Conservation (phyloP, 495 filamentous ascomycete genomes). For the Aspergillus steynii region DNA sequence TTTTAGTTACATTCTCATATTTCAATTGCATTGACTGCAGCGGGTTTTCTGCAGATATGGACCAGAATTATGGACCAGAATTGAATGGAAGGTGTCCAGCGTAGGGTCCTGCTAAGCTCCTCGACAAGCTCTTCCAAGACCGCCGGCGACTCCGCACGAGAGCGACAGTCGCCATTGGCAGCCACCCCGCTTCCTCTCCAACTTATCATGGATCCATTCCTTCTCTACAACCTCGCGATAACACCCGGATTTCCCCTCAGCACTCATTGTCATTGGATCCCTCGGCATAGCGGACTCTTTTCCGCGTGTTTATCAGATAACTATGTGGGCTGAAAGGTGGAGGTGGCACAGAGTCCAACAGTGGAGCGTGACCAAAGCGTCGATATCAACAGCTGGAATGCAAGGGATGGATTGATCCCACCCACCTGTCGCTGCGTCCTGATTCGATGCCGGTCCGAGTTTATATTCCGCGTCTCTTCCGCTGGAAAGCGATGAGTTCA, state of each 20-base stretch:
- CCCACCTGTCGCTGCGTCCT: not conserved
- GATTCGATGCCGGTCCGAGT: not conserved
- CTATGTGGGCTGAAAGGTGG: not conserved
- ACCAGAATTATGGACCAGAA: not conserved
- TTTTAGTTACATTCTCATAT: not conserved
- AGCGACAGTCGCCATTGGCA: not conserved
- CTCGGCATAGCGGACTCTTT: not conserved
- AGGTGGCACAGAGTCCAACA: not conserved
- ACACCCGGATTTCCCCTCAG: not conserved
- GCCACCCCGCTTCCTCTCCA: not conserved
- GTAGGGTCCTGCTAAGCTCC: not conserved
- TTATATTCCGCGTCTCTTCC: not conserved
- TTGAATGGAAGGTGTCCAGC: not conserved
- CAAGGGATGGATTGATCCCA: not conserved
- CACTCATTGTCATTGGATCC: not conserved
- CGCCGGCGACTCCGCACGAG: not conserved
- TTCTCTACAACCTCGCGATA: not conserved
- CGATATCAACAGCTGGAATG: not conserved
- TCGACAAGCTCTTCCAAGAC: not conserved
- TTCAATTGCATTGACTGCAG: not conserved
- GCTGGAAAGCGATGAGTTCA: not conserved
- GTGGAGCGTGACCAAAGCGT: not conserved
- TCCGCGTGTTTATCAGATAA: not conserved
- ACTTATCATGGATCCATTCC: not conserved
- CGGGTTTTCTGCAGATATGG: not conserved